phyloP scores from a whole-genome alignment of 192 early-diverging fungal species.

The Funneliformis mosseae region DNA sequence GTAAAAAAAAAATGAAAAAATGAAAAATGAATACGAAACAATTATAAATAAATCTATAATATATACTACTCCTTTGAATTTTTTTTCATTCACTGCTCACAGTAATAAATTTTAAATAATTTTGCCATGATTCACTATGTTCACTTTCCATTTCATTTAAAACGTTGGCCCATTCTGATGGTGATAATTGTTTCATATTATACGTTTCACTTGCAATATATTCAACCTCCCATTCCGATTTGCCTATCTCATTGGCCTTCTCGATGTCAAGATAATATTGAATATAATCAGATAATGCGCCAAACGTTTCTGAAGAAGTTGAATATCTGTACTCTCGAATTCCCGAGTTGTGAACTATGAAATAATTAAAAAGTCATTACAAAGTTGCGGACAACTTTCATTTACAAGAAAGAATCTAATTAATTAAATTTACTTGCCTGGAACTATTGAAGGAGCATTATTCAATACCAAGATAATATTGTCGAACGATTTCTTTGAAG shows the following conservation, averaged over 20 bases:
- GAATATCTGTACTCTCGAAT: constrained; percentile 42
- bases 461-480: constrained; percentile 27
- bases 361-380: background rate
- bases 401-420: background rate
- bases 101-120: background rate
- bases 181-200: constrained; percentile 31
- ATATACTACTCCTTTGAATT: too few species aligned
- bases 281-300: constrained; percentile 35
- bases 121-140: background rate
- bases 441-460: constrained; percentile 42
- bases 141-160: background rate
- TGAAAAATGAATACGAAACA: too few species aligned
- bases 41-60: too few species aligned
- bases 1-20: too few species aligned
- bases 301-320: constrained; percentile 27
- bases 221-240: constrained; percentile 37
- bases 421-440: constrained; percentile 28
- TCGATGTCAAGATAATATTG: constrained; percentile 41
- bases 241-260: constrained; percentile 7
- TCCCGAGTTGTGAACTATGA: constrained; percentile 33
- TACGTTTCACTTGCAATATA: constrained; percentile 39
- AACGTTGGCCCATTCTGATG: constrained; percentile 27
- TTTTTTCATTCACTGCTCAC: background rate
- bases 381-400: background rate
- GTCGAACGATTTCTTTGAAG: constrained; percentile 12